phyloP scores from a whole-genome alignment of 257 asterid genomes.

The Solanum habrochaites region DNA sequence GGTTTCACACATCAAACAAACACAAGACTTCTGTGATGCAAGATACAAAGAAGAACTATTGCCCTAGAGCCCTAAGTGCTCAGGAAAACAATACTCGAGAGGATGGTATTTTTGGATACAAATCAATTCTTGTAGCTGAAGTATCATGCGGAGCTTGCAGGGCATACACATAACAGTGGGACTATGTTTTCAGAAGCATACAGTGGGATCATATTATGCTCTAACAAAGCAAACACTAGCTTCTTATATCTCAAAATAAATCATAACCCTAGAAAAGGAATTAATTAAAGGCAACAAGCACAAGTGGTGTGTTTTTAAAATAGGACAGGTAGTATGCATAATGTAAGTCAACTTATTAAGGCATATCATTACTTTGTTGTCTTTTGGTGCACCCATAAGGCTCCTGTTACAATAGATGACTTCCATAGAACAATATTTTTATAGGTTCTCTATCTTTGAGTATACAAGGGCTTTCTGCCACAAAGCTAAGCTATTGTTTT shows the following conservation, averaged over 20 bases:
- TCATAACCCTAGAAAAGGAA: not conserved
- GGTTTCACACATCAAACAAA: not conserved
- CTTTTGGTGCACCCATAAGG: not conserved
- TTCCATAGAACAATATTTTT: not conserved
- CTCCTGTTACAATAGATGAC: not conserved
- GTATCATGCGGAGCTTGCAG: not conserved
- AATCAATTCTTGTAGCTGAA: not conserved
- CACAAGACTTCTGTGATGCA: not conserved
- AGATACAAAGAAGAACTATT: not conserved
- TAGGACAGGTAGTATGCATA: not conserved
- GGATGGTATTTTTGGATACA: not conserved
- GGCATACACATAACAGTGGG: not conserved
- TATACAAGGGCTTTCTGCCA: not conserved
- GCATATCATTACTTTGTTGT: not conserved
- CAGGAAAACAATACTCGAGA: not conserved
- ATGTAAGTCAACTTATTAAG: not conserved
- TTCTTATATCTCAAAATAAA: not conserved
- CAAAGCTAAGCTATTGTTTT: not conserved
- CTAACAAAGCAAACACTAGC: not conserved
- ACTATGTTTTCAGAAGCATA: not conserved
- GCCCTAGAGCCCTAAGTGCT: not conserved
- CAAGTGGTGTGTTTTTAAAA: not conserved
- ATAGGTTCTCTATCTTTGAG: not conserved
- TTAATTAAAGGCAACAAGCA: not conserved
- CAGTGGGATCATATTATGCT: not conserved